Conservation (phyloP, 352 stramenopile genomes). For the Pythium aristosporum region DNA sequence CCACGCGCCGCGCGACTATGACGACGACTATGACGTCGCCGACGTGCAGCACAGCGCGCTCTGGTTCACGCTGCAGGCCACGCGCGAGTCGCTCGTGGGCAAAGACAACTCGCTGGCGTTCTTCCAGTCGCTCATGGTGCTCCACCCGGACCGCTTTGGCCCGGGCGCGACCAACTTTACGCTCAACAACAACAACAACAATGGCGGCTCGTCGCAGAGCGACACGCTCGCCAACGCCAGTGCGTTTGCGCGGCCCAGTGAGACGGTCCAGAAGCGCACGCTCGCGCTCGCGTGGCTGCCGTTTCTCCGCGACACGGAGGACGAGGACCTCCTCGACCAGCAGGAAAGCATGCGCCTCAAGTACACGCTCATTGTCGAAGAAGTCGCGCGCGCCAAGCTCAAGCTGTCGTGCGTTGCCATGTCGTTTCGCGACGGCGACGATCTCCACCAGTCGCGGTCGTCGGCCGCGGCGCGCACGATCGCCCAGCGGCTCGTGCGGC, state of each 20-base stretch:
- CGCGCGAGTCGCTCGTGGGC: slow-evolving; percentile 46
- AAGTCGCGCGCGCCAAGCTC: slow-evolving; percentile 44
- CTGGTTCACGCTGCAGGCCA: slow-evolving; percentile 60
- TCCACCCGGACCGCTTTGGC: slow-evolving; percentile 37
- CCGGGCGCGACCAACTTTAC: neutral
- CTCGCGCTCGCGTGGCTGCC: slow-evolving; percentile 61
- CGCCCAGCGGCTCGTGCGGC: slow-evolving; percentile 42
- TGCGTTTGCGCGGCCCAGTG: slow-evolving; percentile 30
- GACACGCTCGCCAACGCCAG: slow-evolving; percentile 26
- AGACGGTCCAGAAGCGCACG: slow-evolving; percentile 56
- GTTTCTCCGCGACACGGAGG: slow-evolving; percentile 27
- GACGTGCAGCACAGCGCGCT: slow-evolving; percentile 56
- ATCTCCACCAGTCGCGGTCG: slow-evolving; percentile 32
- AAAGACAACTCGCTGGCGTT: slow-evolving; percentile 58
- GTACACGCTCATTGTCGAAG: slow-evolving; percentile 66
- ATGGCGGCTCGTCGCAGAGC: slow-evolving; percentile 13
- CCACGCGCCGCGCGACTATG: slow-evolving; percentile 32
- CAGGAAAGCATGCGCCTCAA: slow-evolving; percentile 49
- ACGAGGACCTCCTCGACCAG: slow-evolving; percentile 5
- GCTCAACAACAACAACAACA: neutral
- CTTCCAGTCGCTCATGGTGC: slow-evolving; percentile 64
- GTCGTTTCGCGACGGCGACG: slow-evolving; percentile 48
- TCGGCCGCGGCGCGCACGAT: slow-evolving; percentile 36
- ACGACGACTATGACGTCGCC: slow-evolving; percentile 26
- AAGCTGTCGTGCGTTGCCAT: slow-evolving; percentile 57